Conservation (phyloP, 345 rosid genomes). For the Lepidium didymum region DNA sequence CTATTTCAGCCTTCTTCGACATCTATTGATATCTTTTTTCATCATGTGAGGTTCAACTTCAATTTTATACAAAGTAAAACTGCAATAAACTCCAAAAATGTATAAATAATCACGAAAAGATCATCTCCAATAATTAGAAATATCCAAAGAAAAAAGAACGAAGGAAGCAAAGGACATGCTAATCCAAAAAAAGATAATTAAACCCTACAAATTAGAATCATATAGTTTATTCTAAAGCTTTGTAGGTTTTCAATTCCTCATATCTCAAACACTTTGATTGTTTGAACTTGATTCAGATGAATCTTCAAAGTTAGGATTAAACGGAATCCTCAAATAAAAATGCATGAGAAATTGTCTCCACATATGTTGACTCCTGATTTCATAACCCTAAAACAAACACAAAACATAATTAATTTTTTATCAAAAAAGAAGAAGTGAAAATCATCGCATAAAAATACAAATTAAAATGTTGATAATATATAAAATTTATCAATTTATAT, state of each 20-base stretch:
- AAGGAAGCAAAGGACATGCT: background rate
- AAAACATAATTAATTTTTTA: background rate
- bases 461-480: background rate
- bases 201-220: too few species aligned
- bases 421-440: too few species aligned
- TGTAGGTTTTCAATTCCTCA: too few species aligned
- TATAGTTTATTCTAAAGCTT: too few species aligned
- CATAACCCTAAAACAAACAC: constrained; percentile 49
- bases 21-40: too few species aligned
- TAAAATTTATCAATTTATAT: constrained; percentile 29
- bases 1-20: too few species aligned
- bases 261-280: background rate
- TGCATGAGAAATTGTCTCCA: constrained; percentile 31
- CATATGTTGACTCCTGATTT: constrained; percentile 43
- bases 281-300: background rate
- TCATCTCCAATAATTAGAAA: too few species aligned
- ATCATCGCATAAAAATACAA: background rate
- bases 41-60: too few species aligned
- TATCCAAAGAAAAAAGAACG: background rate
- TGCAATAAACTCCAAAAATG: too few species aligned
- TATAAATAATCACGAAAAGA: too few species aligned
- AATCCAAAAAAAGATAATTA: too few species aligned
- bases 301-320: constrained; percentile 18
- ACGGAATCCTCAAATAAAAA: constrained; percentile 28
- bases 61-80: too few species aligned